These are phyloP conservation scores for Sarcocystis neurona DNA, from an alignment of 169 alveolate species.

Conservation along the genomic window DNA sequence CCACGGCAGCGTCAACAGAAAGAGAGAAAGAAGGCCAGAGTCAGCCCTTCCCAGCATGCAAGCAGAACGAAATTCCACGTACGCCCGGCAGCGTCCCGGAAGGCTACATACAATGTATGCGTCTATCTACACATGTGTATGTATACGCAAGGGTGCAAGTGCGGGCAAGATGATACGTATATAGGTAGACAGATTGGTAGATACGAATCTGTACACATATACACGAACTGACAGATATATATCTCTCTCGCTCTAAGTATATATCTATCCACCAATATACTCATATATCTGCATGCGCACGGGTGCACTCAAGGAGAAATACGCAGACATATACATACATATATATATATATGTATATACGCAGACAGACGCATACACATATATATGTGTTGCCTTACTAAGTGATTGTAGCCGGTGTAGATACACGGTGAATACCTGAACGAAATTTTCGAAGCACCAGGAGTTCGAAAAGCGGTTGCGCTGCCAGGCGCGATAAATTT, in stretches of 20 bases:
- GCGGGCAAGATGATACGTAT: too few species aligned
- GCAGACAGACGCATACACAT: background rate
- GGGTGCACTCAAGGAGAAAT: background rate
- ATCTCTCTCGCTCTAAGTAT: background rate
- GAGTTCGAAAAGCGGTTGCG: slow-evolving; percentile 88
- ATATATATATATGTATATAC: background rate
- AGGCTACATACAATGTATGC: too few species aligned
- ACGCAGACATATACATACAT: background rate
- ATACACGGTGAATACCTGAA: slow-evolving; percentile 80
- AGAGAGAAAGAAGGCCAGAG: too few species aligned
- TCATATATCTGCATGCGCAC: too few species aligned
- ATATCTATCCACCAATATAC: background rate
- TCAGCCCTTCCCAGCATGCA: too few species aligned
- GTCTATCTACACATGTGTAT: too few species aligned
- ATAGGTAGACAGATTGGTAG: too few species aligned
- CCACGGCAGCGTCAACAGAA: too few species aligned
- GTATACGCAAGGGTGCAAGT: too few species aligned
- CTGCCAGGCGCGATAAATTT: slow-evolving; percentile 95
- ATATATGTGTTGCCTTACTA: background rate
- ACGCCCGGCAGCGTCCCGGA: too few species aligned
- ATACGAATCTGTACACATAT: background rate
- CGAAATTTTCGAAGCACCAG: slow-evolving; percentile 98
- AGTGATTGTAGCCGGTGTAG: background rate
- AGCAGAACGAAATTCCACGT: too few species aligned
- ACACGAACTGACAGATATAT: too few species aligned